A percentile compares a stretch with the other conserved stretches of the same genome.
Conservation (phyloP, 2,329 filamentous ascomycete species). For the Dactylellina cionopaga region DNA sequence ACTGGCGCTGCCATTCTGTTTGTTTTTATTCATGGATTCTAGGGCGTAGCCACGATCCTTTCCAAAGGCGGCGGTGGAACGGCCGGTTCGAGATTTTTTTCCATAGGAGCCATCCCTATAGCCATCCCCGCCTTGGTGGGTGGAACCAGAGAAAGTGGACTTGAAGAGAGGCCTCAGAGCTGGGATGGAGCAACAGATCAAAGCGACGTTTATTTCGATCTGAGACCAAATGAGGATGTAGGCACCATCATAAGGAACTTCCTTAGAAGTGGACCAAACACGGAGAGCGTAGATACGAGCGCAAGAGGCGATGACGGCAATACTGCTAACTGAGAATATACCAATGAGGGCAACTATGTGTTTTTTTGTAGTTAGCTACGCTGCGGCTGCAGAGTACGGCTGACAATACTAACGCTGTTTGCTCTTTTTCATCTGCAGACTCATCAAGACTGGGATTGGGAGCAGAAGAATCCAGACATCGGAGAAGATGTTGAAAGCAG, state of each 20-base stretch:
- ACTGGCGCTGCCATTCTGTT: conserved; percentile 46
- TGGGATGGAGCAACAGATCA: conserved; percentile 63
- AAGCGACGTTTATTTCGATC: conserved; percentile 62
- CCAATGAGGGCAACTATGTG: conserved; percentile 51
- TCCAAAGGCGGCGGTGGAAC: conserved; percentile 47
- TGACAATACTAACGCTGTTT: conserved; percentile 55
- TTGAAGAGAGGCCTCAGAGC: conserved; percentile 61
- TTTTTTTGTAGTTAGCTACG: conserved; percentile 8
- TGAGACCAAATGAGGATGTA: conserved; percentile 57
- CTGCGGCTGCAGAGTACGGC: neutral
- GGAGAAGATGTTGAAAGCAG: conserved; percentile 64
- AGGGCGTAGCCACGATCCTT: conserved; percentile 50
- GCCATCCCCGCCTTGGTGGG: conserved; percentile 31
- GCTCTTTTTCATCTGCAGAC: conserved; percentile 61
- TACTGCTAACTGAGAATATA: conserved; percentile 55
- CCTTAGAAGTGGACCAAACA: conserved; percentile 47
- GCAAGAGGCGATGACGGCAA: conserved; percentile 57
- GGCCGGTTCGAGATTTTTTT: conserved; percentile 38
- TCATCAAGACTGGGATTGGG: conserved; percentile 64
- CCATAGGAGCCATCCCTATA: conserved; percentile 47
- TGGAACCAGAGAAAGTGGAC: conserved; percentile 46
- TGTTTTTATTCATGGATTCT: conserved; percentile 52
- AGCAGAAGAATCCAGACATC: conserved; percentile 64
- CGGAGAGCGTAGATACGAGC: conserved; percentile 57
- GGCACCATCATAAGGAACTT: conserved; percentile 54